Evolutionary conservation across 2,329 filamentous ascomycete species (phyloP).

Genomic region (Paecilomyces variotii): DNA sequence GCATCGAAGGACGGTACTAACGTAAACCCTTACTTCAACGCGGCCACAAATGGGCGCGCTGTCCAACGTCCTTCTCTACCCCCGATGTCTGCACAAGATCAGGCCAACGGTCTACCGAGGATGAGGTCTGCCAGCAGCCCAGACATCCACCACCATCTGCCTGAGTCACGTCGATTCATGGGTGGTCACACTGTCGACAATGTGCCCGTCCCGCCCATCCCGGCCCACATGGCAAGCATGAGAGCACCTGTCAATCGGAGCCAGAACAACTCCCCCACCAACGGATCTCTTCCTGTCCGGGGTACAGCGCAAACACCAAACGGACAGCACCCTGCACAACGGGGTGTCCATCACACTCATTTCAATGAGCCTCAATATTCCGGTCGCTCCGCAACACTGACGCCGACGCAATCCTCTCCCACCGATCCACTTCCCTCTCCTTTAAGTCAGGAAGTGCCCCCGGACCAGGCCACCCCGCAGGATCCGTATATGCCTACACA

Average conservation of each 20-base stretch:
- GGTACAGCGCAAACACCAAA: slow-evolving; percentile 65
- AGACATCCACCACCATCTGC: slow-evolving; percentile 68
- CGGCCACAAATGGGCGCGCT: slow-evolving; percentile 50
- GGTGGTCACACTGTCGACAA: slow-evolving; percentile 46
- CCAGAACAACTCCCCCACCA: slow-evolving; percentile 69
- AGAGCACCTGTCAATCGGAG: slow-evolving; percentile 61
- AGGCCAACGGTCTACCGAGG: slow-evolving; percentile 56
- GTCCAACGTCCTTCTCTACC: slow-evolving; percentile 70
- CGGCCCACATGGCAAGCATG: slow-evolving; percentile 57
- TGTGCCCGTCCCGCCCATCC: slow-evolving; percentile 70
- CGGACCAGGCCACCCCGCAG: slow-evolving; percentile 16
- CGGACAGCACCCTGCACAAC: slow-evolving; percentile 48
- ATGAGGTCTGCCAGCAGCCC: slow-evolving; percentile 91
- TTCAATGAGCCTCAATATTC: slow-evolving; percentile 35
- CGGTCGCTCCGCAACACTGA: slow-evolving; percentile 19
- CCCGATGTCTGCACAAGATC: slow-evolving; percentile 52
- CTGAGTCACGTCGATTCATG: slow-evolving; percentile 40
- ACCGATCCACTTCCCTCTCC: slow-evolving; percentile 26
- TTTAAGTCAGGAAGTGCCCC: slow-evolving; percentile 18
- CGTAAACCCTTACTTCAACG: slow-evolving; percentile 53
- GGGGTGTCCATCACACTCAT: slow-evolving; percentile 35
- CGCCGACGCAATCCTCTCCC: slow-evolving; percentile 9
- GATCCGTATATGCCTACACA: slow-evolving; percentile 57
- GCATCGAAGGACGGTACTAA: slow-evolving; percentile 70
- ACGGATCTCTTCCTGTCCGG: slow-evolving; percentile 58